Evolutionary conservation across 1,284 basidiomycete genomes (phyloP).

Genomic region (Malassezia nana): DNA sequence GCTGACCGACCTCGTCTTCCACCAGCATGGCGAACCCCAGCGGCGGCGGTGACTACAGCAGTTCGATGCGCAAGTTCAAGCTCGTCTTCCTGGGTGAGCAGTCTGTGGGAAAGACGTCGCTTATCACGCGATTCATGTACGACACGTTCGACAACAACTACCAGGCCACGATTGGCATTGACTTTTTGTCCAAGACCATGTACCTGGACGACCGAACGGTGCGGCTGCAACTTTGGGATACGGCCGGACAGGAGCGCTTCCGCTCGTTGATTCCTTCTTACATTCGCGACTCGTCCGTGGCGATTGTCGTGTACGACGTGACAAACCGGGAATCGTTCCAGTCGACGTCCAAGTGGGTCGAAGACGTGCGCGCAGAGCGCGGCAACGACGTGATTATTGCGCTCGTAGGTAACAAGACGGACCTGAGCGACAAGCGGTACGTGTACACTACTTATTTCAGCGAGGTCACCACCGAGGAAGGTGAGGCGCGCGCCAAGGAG

Average conservation of each 20-base stretch:
- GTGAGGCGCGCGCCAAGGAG: conserved; percentile 83
- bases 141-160: conserved; percentile 99
- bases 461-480: conserved; percentile 97
- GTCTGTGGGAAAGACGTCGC: conserved; percentile 60
- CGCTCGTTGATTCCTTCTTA: conserved; percentile 96
- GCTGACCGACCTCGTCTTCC: neutral
- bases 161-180: conserved; percentile 98
- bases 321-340: conserved; percentile 97
- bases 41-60: conserved; percentile 37
- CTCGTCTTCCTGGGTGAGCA: conserved; percentile 46
- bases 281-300: conserved; percentile 95
- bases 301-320: conserved; percentile 96
- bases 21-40: conserved; percentile 12
- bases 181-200: conserved; percentile 99
- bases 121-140: conserved; percentile 95
- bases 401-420: conserved; percentile 97
- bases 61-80: conserved; percentile 48
- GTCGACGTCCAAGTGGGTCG: conserved; percentile 98
- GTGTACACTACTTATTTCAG: conserved; percentile 43
- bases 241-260: conserved; percentile 97
- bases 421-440: conserved; percentile 52
- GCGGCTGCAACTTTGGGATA: conserved; percentile 87
- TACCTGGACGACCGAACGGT: conserved; percentile 98
- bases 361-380: conserved; percentile 92
- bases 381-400: conserved; percentile 98